These are phyloP conservation scores for Hygrocybe coccinea DNA, from an alignment of 768 basidiomycete genomes.

Conservation along the genomic window DNA sequence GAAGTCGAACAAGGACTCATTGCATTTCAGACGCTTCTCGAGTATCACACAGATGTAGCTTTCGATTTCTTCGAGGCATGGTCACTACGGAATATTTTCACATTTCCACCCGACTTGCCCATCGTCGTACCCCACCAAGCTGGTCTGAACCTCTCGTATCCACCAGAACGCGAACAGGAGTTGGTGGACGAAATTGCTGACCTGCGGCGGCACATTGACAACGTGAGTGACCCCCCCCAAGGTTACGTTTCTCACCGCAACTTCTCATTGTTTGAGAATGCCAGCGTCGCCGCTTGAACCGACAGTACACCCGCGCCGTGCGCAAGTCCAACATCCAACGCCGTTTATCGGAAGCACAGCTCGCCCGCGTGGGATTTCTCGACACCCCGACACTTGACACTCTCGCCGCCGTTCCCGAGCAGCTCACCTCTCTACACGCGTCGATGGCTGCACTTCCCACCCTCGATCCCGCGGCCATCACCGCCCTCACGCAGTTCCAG, in stretches of 20 bases:
- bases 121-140: slow-evolving; percentile 75
- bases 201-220: slow-evolving; percentile 60
- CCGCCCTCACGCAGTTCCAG: slow-evolving; percentile 34
- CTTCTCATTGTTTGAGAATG: slow-evolving; percentile 1
- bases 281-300: slow-evolving; percentile 65
- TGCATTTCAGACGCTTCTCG: slow-evolving; percentile 82
- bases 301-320: slow-evolving; percentile 50
- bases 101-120: slow-evolving; percentile 61
- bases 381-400: slow-evolving; percentile 35
- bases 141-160: slow-evolving; percentile 58
- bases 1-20: slow-evolving; percentile 78
- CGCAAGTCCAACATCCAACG: slow-evolving; percentile 44
- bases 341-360: slow-evolving; percentile 41
- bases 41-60: slow-evolving; percentile 83
- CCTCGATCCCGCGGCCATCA: slow-evolving; percentile 35
- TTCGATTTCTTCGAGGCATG: slow-evolving; percentile 92
- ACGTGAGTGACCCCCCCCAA: slow-evolving; percentile 43
- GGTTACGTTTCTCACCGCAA: slow-evolving; percentile 8
- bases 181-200: slow-evolving; percentile 65
- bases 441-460: slow-evolving; percentile 47
- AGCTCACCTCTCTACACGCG: slow-evolving; percentile 42
- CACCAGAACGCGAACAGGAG: slow-evolving; percentile 54
- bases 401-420: slow-evolving; percentile 37
- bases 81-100: slow-evolving; percentile 84
- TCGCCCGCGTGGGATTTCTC: slow-evolving; percentile 43